Evolutionary conservation across 2,329 filamentous ascomycete species (phyloP).

Genomic region (Coniella vitis): DNA sequence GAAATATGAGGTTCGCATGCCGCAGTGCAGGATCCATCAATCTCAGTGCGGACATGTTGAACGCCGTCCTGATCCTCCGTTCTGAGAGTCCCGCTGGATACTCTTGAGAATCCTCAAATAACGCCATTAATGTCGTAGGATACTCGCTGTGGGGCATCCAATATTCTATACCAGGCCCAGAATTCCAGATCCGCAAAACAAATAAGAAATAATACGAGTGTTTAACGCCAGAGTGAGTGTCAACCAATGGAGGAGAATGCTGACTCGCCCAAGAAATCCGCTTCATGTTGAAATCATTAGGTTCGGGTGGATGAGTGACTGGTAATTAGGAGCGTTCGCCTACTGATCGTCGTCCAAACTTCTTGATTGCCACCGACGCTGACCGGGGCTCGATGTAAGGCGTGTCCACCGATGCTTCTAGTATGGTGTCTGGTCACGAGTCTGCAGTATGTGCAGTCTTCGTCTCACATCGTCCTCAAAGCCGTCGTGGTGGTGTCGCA

Average conservation of each 20-base stretch:
- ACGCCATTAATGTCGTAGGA: too few relatives aligned
- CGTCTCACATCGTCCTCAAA: slow-evolving; percentile 27
- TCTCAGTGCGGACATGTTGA: background rate
- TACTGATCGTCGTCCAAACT: background rate
- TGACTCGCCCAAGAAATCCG: too few relatives aligned
- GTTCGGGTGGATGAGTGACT: background rate
- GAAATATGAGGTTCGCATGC: background rate
- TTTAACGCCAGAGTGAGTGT: too few relatives aligned
- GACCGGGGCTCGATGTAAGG: slow-evolving; percentile 2
- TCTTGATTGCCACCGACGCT: background rate
- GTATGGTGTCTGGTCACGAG: slow-evolving; percentile 21
- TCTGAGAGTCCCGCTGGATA: too few relatives aligned
- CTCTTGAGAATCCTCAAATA: too few relatives aligned
- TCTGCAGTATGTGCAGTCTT: slow-evolving; percentile 30
- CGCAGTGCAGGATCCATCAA: background rate
- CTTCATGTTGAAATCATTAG: too few relatives aligned
- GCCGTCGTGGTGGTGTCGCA: slow-evolving; percentile 18
- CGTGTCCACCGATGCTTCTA: slow-evolving; percentile 13
- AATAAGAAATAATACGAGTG: too few relatives aligned
- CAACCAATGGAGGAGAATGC: too few relatives aligned
- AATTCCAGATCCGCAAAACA: too few relatives aligned
- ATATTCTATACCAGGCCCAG: too few relatives aligned
- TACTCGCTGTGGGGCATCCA: too few relatives aligned
- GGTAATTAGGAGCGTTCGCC: background rate
- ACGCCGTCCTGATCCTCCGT: slow-evolving; percentile 1